Percentiles rank a stretch among this genome's conserved stretches.
These are phyloP conservation scores for Verticillium alfalfae DNA, from an alignment of 2,329 filamentous ascomycete species.

Conservation along the genomic window DNA sequence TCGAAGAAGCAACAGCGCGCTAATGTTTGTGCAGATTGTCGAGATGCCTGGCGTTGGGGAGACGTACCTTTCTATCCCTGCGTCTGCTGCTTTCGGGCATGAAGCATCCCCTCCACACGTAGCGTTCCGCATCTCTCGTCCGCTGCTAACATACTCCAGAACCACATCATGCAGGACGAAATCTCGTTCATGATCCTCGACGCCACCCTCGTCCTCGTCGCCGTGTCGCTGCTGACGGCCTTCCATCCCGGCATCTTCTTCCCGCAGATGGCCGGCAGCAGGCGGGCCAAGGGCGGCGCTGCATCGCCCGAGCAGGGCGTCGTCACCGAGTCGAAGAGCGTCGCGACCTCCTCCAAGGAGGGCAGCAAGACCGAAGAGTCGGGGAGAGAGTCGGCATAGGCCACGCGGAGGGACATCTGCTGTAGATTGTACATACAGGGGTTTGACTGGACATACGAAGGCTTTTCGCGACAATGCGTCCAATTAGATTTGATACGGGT, in stretches of 20 bases:
- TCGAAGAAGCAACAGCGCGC: not conserved
- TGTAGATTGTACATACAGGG: not conserved
- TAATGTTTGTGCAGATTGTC: slow-evolving; percentile 39
- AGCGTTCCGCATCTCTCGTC: no score
- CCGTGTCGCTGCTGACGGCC: slow-evolving; percentile 40
- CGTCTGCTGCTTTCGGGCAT: no score
- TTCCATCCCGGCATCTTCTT: slow-evolving; percentile 52
- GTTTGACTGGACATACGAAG: no score
- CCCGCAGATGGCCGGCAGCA: slow-evolving; percentile 40
- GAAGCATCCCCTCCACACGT: no score
- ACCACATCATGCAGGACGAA: slow-evolving; percentile 58
- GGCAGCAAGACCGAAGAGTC: slow-evolving; percentile 5
- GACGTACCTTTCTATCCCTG: not conserved
- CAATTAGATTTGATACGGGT: not conserved
- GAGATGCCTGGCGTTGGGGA: slow-evolving; percentile 61
- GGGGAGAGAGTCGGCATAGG: not conserved
- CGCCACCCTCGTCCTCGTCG: slow-evolving; percentile 42
- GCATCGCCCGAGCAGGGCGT: slow-evolving; percentile 6
- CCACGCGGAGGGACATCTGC: no score
- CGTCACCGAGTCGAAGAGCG: slow-evolving; percentile 13
- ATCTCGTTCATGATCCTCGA: slow-evolving; percentile 55
- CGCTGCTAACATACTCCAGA: slow-evolving; percentile 15
- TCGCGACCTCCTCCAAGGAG: slow-evolving; percentile 3
- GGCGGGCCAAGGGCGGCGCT: not conserved
- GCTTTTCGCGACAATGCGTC: not conserved